Evolutionary conservation across 495 filamentous ascomycete species (phyloP).

Genomic region (Melanomma pulvis-pyrius): DNA sequence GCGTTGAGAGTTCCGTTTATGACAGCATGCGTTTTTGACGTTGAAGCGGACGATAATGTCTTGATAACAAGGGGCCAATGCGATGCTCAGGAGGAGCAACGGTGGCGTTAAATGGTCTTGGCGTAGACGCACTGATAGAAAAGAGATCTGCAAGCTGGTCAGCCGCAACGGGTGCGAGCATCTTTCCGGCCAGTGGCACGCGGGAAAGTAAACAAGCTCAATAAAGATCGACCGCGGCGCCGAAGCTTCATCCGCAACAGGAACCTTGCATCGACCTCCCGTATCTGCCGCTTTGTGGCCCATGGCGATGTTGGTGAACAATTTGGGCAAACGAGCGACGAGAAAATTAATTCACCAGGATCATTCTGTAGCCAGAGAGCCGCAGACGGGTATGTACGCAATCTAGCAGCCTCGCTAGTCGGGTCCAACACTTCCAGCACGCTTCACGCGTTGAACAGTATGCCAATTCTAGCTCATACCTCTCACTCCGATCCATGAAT

Average conservation of each 20-base stretch:
- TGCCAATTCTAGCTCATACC: neutral
- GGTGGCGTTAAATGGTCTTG: slow-evolving; percentile 8
- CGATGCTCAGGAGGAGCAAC: neutral
- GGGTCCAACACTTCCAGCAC: slow-evolving; percentile 11
- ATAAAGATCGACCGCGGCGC: slow-evolving; percentile 14
- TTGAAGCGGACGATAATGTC: neutral
- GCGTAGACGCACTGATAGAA: neutral
- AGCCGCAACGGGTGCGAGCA: neutral
- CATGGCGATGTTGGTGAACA: neutral
- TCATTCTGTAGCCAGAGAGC: neutral
- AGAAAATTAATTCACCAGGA: neutral
- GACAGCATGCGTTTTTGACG: neutral
- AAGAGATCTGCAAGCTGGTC: slow-evolving; percentile 19
- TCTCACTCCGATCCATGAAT: neutral
- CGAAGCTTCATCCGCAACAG: slow-evolving; percentile 15
- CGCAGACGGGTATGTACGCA: slow-evolving; percentile 9
- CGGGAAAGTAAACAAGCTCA: slow-evolving; percentile 15
- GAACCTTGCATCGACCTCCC: neutral
- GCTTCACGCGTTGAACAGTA: neutral
- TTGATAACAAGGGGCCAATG: slow-evolving; percentile 13
- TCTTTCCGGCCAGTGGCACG: slow-evolving; percentile 25
- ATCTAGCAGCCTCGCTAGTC: slow-evolving; percentile 20
- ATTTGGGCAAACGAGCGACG: slow-evolving; percentile 9
- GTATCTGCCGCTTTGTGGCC: neutral
- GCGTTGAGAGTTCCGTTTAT: slow-evolving; percentile 5